Percentiles rank a stretch among this genome's conserved stretches.
Conservation (phyloP, 2,329 filamentous ascomycete genomes). For the Pyrenophora teres region DNA sequence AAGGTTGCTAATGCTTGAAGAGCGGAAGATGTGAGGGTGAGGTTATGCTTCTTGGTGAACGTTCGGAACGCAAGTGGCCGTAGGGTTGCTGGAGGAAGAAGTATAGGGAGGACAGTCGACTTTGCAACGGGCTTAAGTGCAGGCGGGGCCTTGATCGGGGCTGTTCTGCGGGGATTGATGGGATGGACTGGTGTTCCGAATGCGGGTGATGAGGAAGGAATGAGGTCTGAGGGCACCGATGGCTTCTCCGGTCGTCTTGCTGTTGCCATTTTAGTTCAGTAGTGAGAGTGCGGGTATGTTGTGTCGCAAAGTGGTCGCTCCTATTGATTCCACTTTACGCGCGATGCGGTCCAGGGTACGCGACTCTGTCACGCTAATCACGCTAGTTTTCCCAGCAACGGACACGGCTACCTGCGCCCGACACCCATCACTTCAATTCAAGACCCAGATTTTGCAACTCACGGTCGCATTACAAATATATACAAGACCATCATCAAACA, state of each 20-base stretch:
- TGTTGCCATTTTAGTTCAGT: slow-evolving; percentile 31
- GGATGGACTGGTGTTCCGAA: slow-evolving; percentile 88
- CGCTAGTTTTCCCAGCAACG: slow-evolving; percentile 14
- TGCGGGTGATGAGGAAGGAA: slow-evolving; percentile 87
- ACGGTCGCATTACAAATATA: slow-evolving; percentile 12
- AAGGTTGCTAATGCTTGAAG: slow-evolving; percentile 84
- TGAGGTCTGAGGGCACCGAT: slow-evolving; percentile 55
- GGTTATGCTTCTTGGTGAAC: slow-evolving; percentile 95
- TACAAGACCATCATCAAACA: not conserved
- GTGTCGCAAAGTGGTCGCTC: slow-evolving; percentile 1
- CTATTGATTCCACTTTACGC: slow-evolving; percentile 23
- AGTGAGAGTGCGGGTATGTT: slow-evolving; percentile 7
- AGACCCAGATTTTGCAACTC: not conserved
- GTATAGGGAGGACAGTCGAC: slow-evolving; percentile 77
- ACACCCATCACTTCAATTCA: slow-evolving; percentile 1
- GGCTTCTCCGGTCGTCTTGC: slow-evolving; percentile 39
- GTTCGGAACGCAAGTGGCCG: slow-evolving; percentile 91
- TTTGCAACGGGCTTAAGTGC: slow-evolving; percentile 57
- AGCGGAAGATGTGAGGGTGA: slow-evolving; percentile 87
- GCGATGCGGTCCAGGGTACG: slow-evolving; percentile 23
- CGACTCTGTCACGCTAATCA: slow-evolving; percentile 10
- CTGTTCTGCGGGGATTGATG: slow-evolving; percentile 60
- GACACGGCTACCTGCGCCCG: slow-evolving; percentile 1
- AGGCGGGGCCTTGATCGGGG: slow-evolving; percentile 52
- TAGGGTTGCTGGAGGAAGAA: slow-evolving; percentile 83